Base-by-base conservation (phyloP, 2,329 filamentous ascomycete species). In the Penicillium sp. region DNA sequence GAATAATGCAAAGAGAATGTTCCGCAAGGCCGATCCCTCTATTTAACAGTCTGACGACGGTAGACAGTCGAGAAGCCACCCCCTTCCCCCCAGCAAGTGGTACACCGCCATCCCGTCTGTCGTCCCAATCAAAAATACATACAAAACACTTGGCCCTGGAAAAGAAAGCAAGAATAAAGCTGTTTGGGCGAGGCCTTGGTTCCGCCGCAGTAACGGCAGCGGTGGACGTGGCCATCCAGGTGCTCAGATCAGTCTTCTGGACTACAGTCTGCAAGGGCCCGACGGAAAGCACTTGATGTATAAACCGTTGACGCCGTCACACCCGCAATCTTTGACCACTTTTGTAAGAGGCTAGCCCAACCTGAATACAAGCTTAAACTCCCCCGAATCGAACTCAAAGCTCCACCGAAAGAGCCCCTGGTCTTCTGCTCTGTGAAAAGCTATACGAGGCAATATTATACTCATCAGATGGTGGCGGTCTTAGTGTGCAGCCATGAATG, bases 91-190 rank as follows among this genome's bases (percentile, higher is more conserved):
- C 30, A 32, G 33, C 46, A 55, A 49, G 60, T 62, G 45, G 59
- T 62, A 63, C 60, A 63, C 60, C 60, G 60, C 60, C 53, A 62
- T 59, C 57, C 57, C 46, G 55, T 58, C 49, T 43, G 39, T 23
- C 46, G 52, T 50, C 47, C 47, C 51, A 52, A 55, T 55, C 56
- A 52, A 55, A 52, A 23, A 56, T 43, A n/a, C 12, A 53, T n/a
- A 40, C 36, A 40, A 15, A n/a, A 12, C 7, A 26, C 4, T 13
- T 7, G n/a, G n/a, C 21, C 20, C 21, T 27, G 36, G 15, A 12
- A 24, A 15, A 40, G 15, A 41, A 42, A 36, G 30, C 29, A 41
- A 39, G 21, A 57, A 8, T 21, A 26, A 40, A 32, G 32, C 44
- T 44, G 23, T 52, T 49, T 55, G 48, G 47, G 43, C 23, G 37